Evolutionary conservation across 2,329 filamentous ascomycete genomes (phyloP), one percentile per base, ranked within the genome.

Genomic region (Aspergillus sp.): DNA sequence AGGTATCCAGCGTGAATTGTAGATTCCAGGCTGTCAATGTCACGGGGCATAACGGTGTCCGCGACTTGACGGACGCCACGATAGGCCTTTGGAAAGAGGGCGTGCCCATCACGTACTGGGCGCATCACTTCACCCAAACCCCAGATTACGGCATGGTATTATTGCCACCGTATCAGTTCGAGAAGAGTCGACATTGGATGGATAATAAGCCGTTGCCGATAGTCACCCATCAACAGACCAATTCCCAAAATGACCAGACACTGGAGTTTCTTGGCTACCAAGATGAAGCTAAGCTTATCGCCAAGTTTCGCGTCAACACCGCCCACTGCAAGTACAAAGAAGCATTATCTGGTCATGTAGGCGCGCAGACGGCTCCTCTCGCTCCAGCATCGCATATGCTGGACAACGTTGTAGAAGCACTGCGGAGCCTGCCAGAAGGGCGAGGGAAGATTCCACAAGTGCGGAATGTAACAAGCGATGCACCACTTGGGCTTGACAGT

Each of bases 111-210:
- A 53, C 67, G 0, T 79, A 75, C 62, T 83, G 81, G 81, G 58
- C 69, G 0, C 73, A 77, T 41, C 72, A 75, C 39, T 13, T 23
- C 0, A 48, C 5, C 0, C 76, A 82, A 55, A 70, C 60, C 0
- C 0, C 8, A 3, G 54, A 68, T 6, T 76, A 73, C 54, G 27
- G 47, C 1, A 48, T 61, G 0, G 4, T 78, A 1, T 32, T 73
- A 1, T 68, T 82, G 0, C 80, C 79, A 0, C 77, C 80, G 0
- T 81, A 81, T 50, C 79, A 81, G 49, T 81, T 81, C 54, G 78
- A 80, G 17, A 76, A 76, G 52, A 55, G 65, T 0, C 55, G 66
- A 0, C 78, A 81, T 53, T 81, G 78, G 78, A 50, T 80, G 11
- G 70, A 76, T 4, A 65, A 66, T 19, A 65, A 65, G 21, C 56